These are phyloP conservation scores for Trifolium pratense DNA, from an alignment of 306 rosid genomes.

Conservation along the genomic window DNA sequence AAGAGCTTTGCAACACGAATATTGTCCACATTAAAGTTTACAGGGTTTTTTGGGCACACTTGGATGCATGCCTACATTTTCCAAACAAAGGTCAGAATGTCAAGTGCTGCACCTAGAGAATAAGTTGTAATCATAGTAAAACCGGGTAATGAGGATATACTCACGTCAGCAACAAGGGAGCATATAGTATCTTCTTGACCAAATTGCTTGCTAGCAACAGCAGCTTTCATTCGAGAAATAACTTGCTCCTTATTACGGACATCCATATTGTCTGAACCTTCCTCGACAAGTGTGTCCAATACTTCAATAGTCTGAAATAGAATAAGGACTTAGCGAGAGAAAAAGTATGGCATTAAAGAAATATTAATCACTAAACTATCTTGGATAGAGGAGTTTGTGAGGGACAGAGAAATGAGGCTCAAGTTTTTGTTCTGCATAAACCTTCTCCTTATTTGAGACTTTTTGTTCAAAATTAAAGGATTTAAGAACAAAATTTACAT, in stretches of 20 bases:
- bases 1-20: slow-evolving; percentile 89
- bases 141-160: slow-evolving; percentile 32
- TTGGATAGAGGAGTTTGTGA: background rate
- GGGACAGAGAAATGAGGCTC: background rate
- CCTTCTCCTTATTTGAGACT: background rate
- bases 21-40: slow-evolving; percentile 93
- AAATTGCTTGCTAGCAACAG: slow-evolving; percentile 98
- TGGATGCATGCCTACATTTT: slow-evolving; percentile 86
- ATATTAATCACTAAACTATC: background rate
- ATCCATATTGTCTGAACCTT: slow-evolving; percentile 89
- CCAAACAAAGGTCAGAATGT: slow-evolving; percentile 36
- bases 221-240: slow-evolving; percentile 80
- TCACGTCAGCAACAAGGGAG: slow-evolving; percentile 92
- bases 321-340: slow-evolving; percentile 7
- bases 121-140: slow-evolving; percentile 25
- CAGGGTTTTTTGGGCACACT: slow-evolving; percentile 93
- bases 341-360: background rate
- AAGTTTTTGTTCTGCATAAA: background rate
- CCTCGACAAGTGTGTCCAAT: slow-evolving; percentile 77
- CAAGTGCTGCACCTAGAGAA: background rate
- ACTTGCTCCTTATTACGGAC: slow-evolving; percentile 88
- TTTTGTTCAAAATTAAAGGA: background rate
- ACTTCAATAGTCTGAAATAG: slow-evolving; percentile 62
- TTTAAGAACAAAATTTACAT: background rate
- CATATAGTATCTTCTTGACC: slow-evolving; percentile 88